Evolutionary conservation across 371 early-diverging fungal species (phyloP).

Genomic region (Syncephalastrum contaminatum): DNA sequence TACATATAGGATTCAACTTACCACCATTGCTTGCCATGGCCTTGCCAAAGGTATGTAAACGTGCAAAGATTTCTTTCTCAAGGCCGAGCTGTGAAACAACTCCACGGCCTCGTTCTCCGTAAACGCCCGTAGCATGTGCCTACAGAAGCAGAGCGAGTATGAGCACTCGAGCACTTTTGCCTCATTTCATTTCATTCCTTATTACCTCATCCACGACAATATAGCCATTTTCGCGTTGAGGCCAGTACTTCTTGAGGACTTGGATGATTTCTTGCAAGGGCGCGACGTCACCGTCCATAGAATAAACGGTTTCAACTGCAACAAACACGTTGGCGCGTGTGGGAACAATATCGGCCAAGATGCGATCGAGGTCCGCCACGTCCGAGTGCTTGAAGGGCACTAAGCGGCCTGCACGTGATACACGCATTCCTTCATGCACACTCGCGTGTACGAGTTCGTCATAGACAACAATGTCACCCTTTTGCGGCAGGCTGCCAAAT

Average conservation of each 20-base stretch:
- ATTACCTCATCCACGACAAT: slow-evolving; percentile 68
- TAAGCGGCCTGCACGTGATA: slow-evolving; percentile 52
- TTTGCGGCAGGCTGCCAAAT: slow-evolving; percentile 67
- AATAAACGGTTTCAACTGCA: slow-evolving; percentile 77
- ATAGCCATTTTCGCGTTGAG: slow-evolving; percentile 47
- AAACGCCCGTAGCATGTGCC: slow-evolving; percentile 86
- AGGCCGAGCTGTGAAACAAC: slow-evolving; percentile 62
- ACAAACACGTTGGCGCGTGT: slow-evolving; percentile 58
- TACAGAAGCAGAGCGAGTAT: slow-evolving; percentile 14
- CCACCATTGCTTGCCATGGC: slow-evolving; percentile 82
- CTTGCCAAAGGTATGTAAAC: slow-evolving; percentile 86
- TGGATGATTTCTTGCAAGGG: slow-evolving; percentile 64
- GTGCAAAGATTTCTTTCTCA: slow-evolving; percentile 67
- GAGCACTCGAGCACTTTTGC: no score
- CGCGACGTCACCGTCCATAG: slow-evolving; percentile 86
- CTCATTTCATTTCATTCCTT: no score
- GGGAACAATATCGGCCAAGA: slow-evolving; percentile 15
- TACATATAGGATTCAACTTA: slow-evolving; percentile 27
- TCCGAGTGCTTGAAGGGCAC: slow-evolving; percentile 69
- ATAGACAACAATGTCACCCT: slow-evolving; percentile 64
- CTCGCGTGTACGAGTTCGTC: slow-evolving; percentile 82
- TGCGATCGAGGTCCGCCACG: slow-evolving; percentile 56
- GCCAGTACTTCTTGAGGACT: slow-evolving; percentile 46
- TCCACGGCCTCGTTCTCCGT: slow-evolving; percentile 70
- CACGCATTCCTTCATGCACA: slow-evolving; percentile 78